Conservation (phyloP, 768 basidiomycete genomes). For the Kwoniella sp. region DNA sequence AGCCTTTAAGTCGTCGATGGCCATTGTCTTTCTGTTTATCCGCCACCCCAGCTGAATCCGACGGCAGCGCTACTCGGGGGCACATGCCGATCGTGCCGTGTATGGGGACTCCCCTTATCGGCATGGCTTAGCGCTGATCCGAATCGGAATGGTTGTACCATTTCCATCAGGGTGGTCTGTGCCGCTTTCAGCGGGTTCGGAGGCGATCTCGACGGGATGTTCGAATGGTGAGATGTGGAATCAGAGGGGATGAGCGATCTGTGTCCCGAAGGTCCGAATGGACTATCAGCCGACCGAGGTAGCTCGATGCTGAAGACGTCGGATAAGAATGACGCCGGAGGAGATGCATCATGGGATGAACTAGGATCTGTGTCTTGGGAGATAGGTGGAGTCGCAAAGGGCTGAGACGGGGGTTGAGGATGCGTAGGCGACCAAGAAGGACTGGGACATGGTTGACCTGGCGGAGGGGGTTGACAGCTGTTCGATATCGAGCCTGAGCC, state of each 20-base stretch:
- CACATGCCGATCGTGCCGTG: background rate
- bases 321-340: background rate
- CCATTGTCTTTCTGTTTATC: too few species aligned
- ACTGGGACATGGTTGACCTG: slow-evolving; percentile 3
- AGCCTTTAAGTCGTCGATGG: too few species aligned
- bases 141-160: background rate
- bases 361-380: background rate
- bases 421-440: slow-evolving; percentile 1
- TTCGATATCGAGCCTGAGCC: slow-evolving; percentile 1
- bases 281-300: background rate
- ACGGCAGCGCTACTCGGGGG: slow-evolving; percentile 6
- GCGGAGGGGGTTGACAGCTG: slow-evolving; percentile 10
- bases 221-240: background rate
- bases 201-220: background rate
- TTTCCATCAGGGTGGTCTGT: background rate
- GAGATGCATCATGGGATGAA: background rate
- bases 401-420: slow-evolving; percentile 3
- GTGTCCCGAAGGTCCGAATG: background rate
- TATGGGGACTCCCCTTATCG: background rate
- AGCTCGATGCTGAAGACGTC: background rate
- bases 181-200: background rate
- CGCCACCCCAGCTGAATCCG: slow-evolving; percentile 22
- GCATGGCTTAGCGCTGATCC: slow-evolving; percentile 11
- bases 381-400: background rate
- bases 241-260: background rate